Evolutionary conservation across 2,329 filamentous ascomycete species (phyloP).

Genomic region (Epichloe scottii): DNA sequence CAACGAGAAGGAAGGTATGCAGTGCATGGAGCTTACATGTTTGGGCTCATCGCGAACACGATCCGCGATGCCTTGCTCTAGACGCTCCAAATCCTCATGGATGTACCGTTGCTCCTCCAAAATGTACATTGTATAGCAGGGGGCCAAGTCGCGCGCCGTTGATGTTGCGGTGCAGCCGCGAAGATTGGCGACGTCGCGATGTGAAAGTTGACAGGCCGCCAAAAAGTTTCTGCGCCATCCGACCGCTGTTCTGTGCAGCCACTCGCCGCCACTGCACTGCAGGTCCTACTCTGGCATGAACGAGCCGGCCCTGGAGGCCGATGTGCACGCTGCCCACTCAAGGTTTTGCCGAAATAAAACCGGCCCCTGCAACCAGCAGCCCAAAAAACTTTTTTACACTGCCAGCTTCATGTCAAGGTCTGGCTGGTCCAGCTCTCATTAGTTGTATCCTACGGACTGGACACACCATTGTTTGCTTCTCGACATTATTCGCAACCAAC

Average conservation of each 20-base stretch:
- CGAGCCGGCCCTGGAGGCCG: neutral
- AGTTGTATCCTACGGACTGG: no score
- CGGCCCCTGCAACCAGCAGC: slow-evolving; percentile 10
- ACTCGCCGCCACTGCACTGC: no score
- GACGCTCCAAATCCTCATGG: slow-evolving; percentile 90
- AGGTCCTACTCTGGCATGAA: no score
- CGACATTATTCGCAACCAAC: neutral
- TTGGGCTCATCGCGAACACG: slow-evolving; percentile 79
- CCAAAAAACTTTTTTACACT: slow-evolving; percentile 19
- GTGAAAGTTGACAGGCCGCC: neutral
- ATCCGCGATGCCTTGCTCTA: slow-evolving; percentile 89
- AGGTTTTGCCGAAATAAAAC: slow-evolving; percentile 18
- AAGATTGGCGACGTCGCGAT: neutral
- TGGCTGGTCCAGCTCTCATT: no score
- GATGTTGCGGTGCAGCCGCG: neutral
- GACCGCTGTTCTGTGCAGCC: no score
- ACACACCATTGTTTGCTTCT: neutral
- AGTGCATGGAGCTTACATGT: slow-evolving; percentile 46
- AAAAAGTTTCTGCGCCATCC: no score
- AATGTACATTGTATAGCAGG: slow-evolving; percentile 52
- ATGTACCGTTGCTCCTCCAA: slow-evolving; percentile 88
- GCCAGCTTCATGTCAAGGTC: neutral
- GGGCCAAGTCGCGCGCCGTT: neutral
- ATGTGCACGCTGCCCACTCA: neutral
- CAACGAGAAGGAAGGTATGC: neutral